These are phyloP conservation scores for Catenaria anguillulae DNA, from an alignment of 371 early-diverging fungal species.

Conservation along the genomic window DNA sequence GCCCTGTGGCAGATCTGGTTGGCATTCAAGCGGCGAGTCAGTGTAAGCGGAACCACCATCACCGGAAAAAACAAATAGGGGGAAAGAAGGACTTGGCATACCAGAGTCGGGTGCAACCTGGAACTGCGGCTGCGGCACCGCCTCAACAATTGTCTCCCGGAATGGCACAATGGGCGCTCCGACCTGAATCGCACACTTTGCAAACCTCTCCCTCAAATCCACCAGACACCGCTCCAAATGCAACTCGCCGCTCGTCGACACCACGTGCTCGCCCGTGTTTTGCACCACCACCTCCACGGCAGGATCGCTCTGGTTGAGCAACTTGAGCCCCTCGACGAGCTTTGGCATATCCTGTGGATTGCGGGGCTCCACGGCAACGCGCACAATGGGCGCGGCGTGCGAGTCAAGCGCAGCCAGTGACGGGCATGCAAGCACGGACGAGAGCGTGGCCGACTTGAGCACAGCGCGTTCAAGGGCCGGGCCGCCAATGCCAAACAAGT, in stretches of 20 bases:
- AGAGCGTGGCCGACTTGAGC: constrained; percentile 77
- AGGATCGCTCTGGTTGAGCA: constrained; percentile 88
- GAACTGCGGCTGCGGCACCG: constrained; percentile 12
- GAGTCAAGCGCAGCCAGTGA: constrained; percentile 28
- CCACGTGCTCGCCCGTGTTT: constrained; percentile 85
- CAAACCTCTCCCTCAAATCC: constrained; percentile 84
- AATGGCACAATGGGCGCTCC: constrained; percentile 95
- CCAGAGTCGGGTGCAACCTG: not conserved
- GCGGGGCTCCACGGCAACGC: constrained; percentile 87
- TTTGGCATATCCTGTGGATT: constrained; percentile 73
- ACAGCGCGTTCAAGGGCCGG: constrained; percentile 53
- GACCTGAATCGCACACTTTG: constrained; percentile 80
- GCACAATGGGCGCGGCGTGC: constrained; percentile 69
- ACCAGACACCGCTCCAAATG: constrained; percentile 90
- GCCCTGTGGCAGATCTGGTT: constrained; percentile 37
- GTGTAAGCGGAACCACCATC: too few species aligned
- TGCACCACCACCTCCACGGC: constrained; percentile 78
- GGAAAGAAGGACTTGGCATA: too few species aligned
- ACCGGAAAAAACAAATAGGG: too few species aligned
- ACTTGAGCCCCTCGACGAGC: constrained; percentile 66
- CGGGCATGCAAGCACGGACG: constrained; percentile 20
- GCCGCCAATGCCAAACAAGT: constrained; percentile 90
- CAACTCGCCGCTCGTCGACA: constrained; percentile 89
- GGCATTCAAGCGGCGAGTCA: too few species aligned
- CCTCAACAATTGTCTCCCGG: constrained; percentile 67